phyloP scores from a whole-genome alignment of 1,284 basidiomycete genomes.

The Melampsora americana region DNA sequence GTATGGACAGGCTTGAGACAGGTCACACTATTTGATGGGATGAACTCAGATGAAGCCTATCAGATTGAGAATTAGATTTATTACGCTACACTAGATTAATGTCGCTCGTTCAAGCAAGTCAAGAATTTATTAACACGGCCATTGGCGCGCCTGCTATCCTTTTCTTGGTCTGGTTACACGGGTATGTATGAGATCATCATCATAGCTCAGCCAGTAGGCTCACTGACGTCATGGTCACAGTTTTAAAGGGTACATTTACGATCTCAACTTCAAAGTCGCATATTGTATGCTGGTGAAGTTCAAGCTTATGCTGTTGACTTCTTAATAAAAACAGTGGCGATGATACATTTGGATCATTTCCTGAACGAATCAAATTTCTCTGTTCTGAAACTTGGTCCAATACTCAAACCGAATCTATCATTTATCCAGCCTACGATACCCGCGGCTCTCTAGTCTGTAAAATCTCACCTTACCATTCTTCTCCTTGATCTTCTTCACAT shows the following conservation, averaged over 20 bases:
- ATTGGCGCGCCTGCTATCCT: conserved; percentile 1
- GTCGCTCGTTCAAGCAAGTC: not conserved
- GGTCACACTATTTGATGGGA: too few species aligned
- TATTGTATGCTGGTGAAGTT: not conserved
- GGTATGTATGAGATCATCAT: not conserved
- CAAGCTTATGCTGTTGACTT: not conserved
- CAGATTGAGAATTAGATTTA: too few species aligned
- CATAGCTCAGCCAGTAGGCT: not conserved
- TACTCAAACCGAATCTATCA: conserved; percentile 25
- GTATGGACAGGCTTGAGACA: too few species aligned
- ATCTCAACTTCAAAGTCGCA: not conserved
- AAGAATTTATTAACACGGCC: not conserved
- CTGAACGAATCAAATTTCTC: conserved; percentile 24
- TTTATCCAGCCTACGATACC: conserved; percentile 42
- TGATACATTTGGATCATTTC: conserved; percentile 38
- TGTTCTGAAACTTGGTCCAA: conserved; percentile 28
- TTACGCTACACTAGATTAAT: too few species aligned
- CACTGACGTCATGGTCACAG: not conserved
- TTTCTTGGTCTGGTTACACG: conserved; percentile 8
- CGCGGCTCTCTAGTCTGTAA: conserved; percentile 31
- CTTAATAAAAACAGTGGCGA: conserved; percentile 13
- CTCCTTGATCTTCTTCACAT: not conserved
- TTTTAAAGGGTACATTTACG: not conserved
- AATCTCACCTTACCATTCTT: not conserved
- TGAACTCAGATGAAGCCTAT: too few species aligned